A percentile compares a stretch with the other conserved stretches of the same genome.
Conservation (phyloP, 805 yeast species). For the Cyberlindnera meyerae region DNA sequence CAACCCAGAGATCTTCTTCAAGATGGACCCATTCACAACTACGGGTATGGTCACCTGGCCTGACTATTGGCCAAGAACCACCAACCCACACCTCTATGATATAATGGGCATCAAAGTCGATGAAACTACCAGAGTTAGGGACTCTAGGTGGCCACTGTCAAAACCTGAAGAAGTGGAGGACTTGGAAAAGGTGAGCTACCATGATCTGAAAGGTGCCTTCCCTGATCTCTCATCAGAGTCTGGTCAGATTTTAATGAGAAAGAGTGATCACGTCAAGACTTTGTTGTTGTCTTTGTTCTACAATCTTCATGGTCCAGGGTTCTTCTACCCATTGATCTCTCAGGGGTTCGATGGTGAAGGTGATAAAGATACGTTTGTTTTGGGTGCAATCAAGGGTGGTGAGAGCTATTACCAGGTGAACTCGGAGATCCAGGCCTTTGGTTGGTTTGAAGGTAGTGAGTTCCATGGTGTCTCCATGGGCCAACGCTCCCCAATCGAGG, state of each 20-base stretch:
- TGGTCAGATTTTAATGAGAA: conserved; percentile 63
- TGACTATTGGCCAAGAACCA: conserved; percentile 68
- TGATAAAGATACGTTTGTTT: conserved; percentile 71
- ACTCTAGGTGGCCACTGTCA: conserved; percentile 21
- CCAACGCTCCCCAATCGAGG: conserved; percentile 66
- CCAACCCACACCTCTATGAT: conserved; percentile 55
- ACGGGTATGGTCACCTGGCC: conserved; percentile 68
- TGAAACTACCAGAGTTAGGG: conserved; percentile 17
- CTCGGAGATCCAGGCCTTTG: conserved; percentile 24
- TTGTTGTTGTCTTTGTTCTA: conserved; percentile 58
- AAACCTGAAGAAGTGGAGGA: conserved; percentile 9
- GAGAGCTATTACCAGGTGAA: conserved; percentile 45
- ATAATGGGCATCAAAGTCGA: conserved; percentile 41
- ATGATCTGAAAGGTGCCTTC: conserved; percentile 57
- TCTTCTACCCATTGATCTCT: conserved; percentile 61
- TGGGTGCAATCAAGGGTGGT: conserved; percentile 44
- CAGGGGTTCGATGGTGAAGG: conserved; percentile 79
- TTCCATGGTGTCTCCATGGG: conserved; percentile 75
- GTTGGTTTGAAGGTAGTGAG: conserved; percentile 29
- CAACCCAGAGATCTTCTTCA: conserved; percentile 42
- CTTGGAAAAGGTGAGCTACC: conserved; percentile 40
- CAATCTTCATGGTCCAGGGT: conserved; percentile 60
- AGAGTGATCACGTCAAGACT: conserved; percentile 53
- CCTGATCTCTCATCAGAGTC: conserved; percentile 69
- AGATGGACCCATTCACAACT: conserved; percentile 38